phyloP scores from a whole-genome alignment of 2,329 filamentous ascomycete genomes.

The Whalleya microplaca region DNA sequence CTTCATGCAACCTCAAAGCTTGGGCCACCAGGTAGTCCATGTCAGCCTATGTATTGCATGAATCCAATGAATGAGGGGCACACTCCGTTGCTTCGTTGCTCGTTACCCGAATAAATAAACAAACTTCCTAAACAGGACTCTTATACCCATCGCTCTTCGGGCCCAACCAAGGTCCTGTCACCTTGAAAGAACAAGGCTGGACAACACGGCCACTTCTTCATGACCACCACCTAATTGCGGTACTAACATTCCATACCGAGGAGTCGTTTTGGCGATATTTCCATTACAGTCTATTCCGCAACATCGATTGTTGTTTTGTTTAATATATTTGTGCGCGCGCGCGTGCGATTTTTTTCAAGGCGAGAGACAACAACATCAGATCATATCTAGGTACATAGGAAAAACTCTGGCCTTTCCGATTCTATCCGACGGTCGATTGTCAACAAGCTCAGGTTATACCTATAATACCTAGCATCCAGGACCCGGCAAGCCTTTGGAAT shows the following conservation, averaged over 20 bases:
- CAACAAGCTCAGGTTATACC: neutral
- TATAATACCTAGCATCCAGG: neutral
- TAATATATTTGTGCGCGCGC: too few species aligned
- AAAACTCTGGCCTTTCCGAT: constrained; percentile 4
- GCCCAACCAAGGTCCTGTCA: constrained; percentile 19
- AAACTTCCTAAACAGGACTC: constrained; percentile 40
- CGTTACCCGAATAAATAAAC: constrained; percentile 40
- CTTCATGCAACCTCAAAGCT: neutral
- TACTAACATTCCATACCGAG: constrained; percentile 16
- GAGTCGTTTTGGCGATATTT: constrained; percentile 6
- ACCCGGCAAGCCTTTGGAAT: constrained; percentile 14
- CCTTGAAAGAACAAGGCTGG: constrained; percentile 27
- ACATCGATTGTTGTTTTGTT: constrained; percentile 20
- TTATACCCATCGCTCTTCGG: constrained; percentile 12
- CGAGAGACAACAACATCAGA: constrained; percentile 4
- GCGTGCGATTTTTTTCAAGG: constrained; percentile 24
- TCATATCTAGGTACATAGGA: constrained; percentile 1
- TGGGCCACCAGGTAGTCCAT: neutral
- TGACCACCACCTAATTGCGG: constrained; percentile 26
- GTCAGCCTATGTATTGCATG: neutral
- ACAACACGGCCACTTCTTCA: constrained; percentile 24
- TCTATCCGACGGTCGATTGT: constrained; percentile 2
- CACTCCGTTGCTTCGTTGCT: constrained; percentile 24
- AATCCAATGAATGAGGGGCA: constrained; percentile 10
- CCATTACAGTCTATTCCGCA: constrained; percentile 19